Conservation (phyloP, 2,329 filamentous ascomycete species). For the Pseudocercospora fuligena region DNA sequence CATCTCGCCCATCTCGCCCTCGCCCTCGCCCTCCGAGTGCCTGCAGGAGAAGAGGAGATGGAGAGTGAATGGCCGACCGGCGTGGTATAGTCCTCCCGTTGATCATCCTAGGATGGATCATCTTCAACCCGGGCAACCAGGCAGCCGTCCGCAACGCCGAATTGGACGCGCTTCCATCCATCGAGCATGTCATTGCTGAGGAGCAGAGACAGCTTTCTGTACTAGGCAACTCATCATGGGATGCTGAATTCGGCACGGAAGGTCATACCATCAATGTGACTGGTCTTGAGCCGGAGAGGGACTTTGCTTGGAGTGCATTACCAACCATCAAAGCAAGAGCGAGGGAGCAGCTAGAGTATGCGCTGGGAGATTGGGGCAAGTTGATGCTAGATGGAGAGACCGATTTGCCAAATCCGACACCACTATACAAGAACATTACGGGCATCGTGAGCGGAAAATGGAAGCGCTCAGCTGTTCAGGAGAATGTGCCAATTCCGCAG, state of each 20-base stretch:
- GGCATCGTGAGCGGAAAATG: constrained; percentile 78
- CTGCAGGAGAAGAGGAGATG: constrained; percentile 14
- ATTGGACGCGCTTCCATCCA: constrained; percentile 48
- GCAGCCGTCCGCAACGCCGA: constrained; percentile 35
- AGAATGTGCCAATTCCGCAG: constrained; percentile 50
- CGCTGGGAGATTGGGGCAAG: constrained; percentile 44
- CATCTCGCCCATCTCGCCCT: constrained; percentile 17
- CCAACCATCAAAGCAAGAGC: constrained; percentile 68
- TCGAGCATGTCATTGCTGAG: constrained; percentile 55
- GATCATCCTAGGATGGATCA: constrained; percentile 58
- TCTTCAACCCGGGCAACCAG: constrained; percentile 54
- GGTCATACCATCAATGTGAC: constrained; percentile 62
- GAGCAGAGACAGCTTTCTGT: constrained; percentile 57
- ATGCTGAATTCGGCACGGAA: constrained; percentile 52
- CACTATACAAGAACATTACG: constrained; percentile 78
- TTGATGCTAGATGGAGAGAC: constrained; percentile 44
- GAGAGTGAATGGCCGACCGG: constrained; percentile 46
- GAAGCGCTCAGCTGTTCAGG: constrained; percentile 63
- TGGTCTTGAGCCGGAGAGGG: constrained; percentile 75
- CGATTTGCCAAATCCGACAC: constrained; percentile 49
- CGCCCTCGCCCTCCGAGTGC: background rate
- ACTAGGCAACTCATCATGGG: constrained; percentile 57
- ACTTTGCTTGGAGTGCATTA: constrained; percentile 78
- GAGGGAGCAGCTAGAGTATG: constrained; percentile 56
- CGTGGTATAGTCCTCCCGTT: constrained; percentile 54